Evolutionary conservation across 2,329 filamentous ascomycete genomes (phyloP).

Genomic region (Neopestalotiopsis clavispora): DNA sequence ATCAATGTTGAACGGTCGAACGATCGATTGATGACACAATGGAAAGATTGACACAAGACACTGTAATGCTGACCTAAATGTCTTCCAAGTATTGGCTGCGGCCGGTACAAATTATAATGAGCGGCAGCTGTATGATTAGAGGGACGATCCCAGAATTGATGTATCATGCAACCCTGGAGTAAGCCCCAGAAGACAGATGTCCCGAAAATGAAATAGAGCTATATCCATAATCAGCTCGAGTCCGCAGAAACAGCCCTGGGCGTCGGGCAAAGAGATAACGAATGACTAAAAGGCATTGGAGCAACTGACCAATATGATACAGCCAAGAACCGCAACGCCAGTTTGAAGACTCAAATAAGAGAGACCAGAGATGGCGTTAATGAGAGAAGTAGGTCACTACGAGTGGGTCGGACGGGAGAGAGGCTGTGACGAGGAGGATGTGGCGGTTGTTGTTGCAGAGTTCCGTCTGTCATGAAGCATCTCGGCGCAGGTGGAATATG

Average conservation of each 20-base stretch:
- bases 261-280: conserved; percentile 18
- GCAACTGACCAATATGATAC: conserved; percentile 50
- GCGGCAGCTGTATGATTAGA: not conserved
- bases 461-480: conserved; percentile 37
- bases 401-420: conserved; percentile 25
- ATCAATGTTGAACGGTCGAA: not conserved
- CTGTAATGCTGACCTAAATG: not conserved
- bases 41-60: not conserved
- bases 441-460: conserved; percentile 28
- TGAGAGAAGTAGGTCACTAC: conserved; percentile 24
- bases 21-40: not conserved
- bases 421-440: conserved; percentile 27
- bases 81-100: not conserved
- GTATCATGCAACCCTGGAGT: not conserved
- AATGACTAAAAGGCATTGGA: conserved; percentile 33
- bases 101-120: not conserved
- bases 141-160: not conserved
- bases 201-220: conserved; percentile 6
- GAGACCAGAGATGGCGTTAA: conserved; percentile 28
- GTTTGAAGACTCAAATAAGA: conserved; percentile 29
- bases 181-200: not conserved
- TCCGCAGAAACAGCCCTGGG: conserved; percentile 22
- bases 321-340: conserved; percentile 34
- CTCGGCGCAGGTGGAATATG: conserved; percentile 33
- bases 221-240: conserved; percentile 28